Conservation (phyloP, 2,329 filamentous ascomycete species). For the Hypoxylon sp. region DNA sequence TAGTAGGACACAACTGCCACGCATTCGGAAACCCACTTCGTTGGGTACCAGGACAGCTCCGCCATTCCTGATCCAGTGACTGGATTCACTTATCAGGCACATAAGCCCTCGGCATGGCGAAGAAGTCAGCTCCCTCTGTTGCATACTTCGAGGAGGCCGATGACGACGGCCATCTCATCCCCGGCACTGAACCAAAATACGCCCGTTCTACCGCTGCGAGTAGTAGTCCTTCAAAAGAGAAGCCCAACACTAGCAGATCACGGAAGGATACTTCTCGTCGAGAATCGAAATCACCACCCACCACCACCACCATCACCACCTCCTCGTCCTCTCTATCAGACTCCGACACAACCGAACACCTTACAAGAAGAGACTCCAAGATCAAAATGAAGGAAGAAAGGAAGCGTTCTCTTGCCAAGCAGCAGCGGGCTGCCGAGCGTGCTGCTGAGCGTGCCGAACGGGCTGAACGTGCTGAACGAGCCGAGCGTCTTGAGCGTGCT, state of each 20-base stretch:
- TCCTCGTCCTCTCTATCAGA: slow-evolving; percentile 56
- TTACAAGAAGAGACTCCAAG: slow-evolving; percentile 47
- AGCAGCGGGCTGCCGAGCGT: slow-evolving; percentile 31
- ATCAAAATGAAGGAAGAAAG: slow-evolving; percentile 53
- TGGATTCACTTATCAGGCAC: slow-evolving; percentile 45
- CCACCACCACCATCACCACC: slow-evolving; percentile 1
- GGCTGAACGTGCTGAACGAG: background rate
- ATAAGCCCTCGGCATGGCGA: slow-evolving; percentile 57
- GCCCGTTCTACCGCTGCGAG: slow-evolving; percentile 62
- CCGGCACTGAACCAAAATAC: slow-evolving; percentile 59
- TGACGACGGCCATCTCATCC: slow-evolving; percentile 61
- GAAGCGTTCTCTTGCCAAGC: slow-evolving; percentile 47
- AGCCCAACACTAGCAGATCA: slow-evolving; percentile 67
- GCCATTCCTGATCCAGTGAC: slow-evolving; percentile 45
- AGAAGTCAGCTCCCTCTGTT: slow-evolving; percentile 57
- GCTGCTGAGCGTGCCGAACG: background rate
- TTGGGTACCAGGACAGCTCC: slow-evolving; percentile 47
- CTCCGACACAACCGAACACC: slow-evolving; percentile 57
- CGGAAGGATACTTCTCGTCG: slow-evolving; percentile 59
- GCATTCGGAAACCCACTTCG: slow-evolving; percentile 44
- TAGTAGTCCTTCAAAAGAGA: slow-evolving; percentile 62
- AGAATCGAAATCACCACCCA: slow-evolving; percentile 58
- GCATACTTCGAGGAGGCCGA: slow-evolving; percentile 66
- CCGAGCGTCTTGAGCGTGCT: background rate
- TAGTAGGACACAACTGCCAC: slow-evolving; percentile 38